Evolutionary conservation across 2,329 filamentous ascomycete species (phyloP), one percentile per base, ranked within the genome.

Genomic region (Xylogone sp.): DNA sequence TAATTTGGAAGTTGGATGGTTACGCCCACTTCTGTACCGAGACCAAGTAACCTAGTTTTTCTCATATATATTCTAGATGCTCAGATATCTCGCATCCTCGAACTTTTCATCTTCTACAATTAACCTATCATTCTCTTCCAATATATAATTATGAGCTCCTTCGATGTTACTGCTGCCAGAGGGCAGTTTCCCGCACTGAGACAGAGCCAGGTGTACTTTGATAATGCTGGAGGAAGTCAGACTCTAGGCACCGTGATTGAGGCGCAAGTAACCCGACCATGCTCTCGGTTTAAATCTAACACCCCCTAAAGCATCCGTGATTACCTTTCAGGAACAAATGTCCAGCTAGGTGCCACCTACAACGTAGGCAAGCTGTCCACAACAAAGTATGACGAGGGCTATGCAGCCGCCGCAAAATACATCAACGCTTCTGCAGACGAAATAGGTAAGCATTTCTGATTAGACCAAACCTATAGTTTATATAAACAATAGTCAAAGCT

Each of bases 191-290:
- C 88, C 29, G 85, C 87, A 13, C 68, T 92, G 39, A 69, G 76
- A 42, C 76, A 83, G 53, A 73, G 83, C 45, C 86, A 90, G 62
- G 75, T 91, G 46, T 90, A 81, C 65, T 79, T 92, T 58, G 88
- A 93, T 64, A 92, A 92, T 64, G 88, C 87, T 10, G 88, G 88
- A 18, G 88, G 88, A 34, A 88, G 83, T 62, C 88, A 92, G 62
- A 76, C 82, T 1, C 70, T 92, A 3, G 80, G 79, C 21, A 73
- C 77, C 16, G 88, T 89, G 16, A 82, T 86, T 52, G 78, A 87
- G 50, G 77, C 79, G 83, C 87, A 65, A 69, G 77, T 68, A 5
- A 16, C 19, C n/a, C 22, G 43, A 24, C 18, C n/a, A 39, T 45
- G 4, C 44, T 39, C 12, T 44, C 21, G 5, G 10, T 16, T 18